Conservation (phyloP, 371 early-diverging fungal genomes). For the Chytridium lagenaria region DNA sequence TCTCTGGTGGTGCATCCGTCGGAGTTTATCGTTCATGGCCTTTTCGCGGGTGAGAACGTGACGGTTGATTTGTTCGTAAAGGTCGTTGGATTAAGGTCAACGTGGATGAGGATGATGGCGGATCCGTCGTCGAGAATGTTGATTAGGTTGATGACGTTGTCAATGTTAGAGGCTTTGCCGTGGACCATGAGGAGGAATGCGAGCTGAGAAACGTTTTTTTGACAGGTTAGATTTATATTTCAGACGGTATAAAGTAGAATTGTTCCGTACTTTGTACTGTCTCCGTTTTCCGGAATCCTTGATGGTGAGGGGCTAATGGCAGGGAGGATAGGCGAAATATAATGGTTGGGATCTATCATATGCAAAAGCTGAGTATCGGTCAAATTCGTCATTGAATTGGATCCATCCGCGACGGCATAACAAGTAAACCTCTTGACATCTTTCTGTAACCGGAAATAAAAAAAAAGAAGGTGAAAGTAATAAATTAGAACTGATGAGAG, state of each 20-base stretch:
- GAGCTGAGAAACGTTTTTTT: conserved; percentile 18
- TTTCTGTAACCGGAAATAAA: not conserved
- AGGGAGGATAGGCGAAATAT: conserved; percentile 25
- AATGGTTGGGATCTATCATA: conserved; percentile 38
- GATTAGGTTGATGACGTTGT: conserved; percentile 25
- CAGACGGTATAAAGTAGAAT: too few relatives aligned
- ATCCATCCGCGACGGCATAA: conserved; percentile 46
- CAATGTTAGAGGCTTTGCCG: conserved; percentile 20
- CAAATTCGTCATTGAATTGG: conserved; percentile 39
- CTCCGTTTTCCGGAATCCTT: conserved; percentile 31
- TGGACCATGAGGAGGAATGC: conserved; percentile 53
- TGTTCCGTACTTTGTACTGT: conserved; percentile 24
- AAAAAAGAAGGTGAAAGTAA: not conserved
- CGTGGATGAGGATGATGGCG: conserved; percentile 51
- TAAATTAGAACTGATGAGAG: too few relatives aligned
- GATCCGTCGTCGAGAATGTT: conserved; percentile 20
- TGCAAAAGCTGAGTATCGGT: conserved; percentile 32
- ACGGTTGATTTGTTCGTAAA: conserved; percentile 11
- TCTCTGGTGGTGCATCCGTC: not conserved
- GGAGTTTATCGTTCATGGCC: not conserved
- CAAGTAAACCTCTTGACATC: conserved; percentile 41
- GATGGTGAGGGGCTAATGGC: not conserved
- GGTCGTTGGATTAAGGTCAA: conserved; percentile 27
- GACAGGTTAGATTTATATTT: not conserved
- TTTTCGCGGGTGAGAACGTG: conserved; percentile 15